A percentile compares a stretch with the other conserved stretches of the same genome.
These are phyloP conservation scores for Orbilia oligospora DNA, from an alignment of 2,329 filamentous ascomycete species.

Conservation along the genomic window DNA sequence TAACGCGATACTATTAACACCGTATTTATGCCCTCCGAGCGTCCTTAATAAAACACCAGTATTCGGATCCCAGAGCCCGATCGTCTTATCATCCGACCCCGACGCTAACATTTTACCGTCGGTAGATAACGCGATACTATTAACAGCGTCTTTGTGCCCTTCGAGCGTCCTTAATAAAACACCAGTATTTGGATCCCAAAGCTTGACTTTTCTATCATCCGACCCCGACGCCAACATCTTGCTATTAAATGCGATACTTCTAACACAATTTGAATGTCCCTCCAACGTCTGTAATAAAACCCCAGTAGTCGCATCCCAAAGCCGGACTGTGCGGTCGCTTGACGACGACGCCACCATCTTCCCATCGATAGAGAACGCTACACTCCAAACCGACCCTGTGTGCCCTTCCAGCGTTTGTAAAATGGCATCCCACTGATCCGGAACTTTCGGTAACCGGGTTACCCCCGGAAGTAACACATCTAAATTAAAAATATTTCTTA, in stretches of 20 bases:
- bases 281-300: not conserved
- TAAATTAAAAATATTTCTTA: slow-evolving; percentile 10
- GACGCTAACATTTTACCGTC: no score
- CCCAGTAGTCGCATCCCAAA: not conserved
- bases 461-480: not conserved
- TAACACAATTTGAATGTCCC: not conserved
- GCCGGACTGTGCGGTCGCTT: not conserved
- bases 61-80: no score
- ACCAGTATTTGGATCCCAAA: no score
- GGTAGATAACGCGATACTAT: no score
- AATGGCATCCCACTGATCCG: not conserved
- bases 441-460: not conserved
- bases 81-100: no score
- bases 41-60: no score
- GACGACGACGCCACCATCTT: not conserved
- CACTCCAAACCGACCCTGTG: not conserved
- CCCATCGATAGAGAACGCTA: not conserved
- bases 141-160: no score
- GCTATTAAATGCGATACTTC: not conserved
- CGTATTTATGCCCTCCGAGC: no score
- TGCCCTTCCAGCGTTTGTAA: not conserved
- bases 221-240: no score
- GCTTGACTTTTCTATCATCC: no score
- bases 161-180: no score
- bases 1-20: not conserved